phyloP scores from a whole-genome alignment of 2,329 filamentous ascomycete genomes.

The Neoscytalidium dimidiatum region DNA sequence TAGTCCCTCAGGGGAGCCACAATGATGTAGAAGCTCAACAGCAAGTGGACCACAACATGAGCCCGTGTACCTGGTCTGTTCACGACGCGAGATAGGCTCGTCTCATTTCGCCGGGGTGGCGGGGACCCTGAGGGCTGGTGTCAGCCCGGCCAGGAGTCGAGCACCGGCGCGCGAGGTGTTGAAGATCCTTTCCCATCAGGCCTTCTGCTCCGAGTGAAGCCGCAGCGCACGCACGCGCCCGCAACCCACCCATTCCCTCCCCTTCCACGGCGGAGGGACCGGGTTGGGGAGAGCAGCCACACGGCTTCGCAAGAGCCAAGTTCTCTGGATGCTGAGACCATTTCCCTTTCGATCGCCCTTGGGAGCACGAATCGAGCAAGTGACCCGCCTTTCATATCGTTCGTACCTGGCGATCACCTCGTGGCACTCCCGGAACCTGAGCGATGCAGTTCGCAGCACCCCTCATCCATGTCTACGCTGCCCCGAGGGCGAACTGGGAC shows the following conservation, averaged over 20 bases:
- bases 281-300: conserved; percentile 1
- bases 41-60: conserved; percentile 5
- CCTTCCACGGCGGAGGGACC: conserved; percentile 7
- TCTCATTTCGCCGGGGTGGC: conserved; percentile 11
- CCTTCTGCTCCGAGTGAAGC: conserved; percentile 9
- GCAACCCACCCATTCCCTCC: neutral
- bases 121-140: conserved; percentile 4
- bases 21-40: conserved; percentile 14
- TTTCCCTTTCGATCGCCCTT: conserved; percentile 10
- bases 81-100: conserved; percentile 5
- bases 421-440: conserved; percentile 16
- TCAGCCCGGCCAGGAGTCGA: conserved; percentile 1
- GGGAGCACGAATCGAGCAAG: neutral
- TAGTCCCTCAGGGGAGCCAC: conserved; percentile 12
- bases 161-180: neutral
- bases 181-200: conserved; percentile 10
- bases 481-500: neutral
- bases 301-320: conserved; percentile 14
- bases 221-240: conserved; percentile 4
- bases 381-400: conserved; percentile 17
- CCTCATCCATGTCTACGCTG: conserved; percentile 8
- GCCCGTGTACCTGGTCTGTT: conserved; percentile 13
- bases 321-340: neutral
- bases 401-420: conserved; percentile 20
- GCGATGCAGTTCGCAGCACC: neutral